These are phyloP conservation scores for Scytalidium sp. DNA, from an alignment of 2,329 filamentous ascomycete genomes.

Conservation along the genomic window DNA sequence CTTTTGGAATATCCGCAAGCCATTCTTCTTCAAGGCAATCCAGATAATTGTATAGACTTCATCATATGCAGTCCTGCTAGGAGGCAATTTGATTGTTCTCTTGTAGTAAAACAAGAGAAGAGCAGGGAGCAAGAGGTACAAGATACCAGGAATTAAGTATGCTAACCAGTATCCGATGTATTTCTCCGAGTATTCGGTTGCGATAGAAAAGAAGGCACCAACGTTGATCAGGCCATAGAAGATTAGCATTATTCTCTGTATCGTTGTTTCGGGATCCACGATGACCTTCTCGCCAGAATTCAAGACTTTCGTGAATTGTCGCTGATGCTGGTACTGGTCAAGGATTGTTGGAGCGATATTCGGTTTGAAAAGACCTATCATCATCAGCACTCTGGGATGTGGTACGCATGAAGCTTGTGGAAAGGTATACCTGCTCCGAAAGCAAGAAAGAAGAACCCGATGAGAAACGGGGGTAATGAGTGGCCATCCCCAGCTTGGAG, in stretches of 20 bases:
- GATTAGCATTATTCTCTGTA: slow-evolving; percentile 38
- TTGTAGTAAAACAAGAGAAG: slow-evolving; percentile 40
- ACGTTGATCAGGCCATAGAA: slow-evolving; percentile 72
- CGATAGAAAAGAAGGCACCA: slow-evolving; percentile 49
- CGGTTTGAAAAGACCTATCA: slow-evolving; percentile 64
- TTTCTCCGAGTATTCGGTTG: slow-evolving; percentile 39
- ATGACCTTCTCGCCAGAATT: slow-evolving; percentile 59
- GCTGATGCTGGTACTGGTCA: slow-evolving; percentile 48
- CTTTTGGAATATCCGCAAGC: slow-evolving; percentile 57
- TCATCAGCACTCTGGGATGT: slow-evolving; percentile 54
- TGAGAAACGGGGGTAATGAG: slow-evolving; percentile 43
- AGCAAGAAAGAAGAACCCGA: slow-evolving; percentile 22
- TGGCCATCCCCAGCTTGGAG: too few species aligned
- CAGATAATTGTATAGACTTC: slow-evolving; percentile 40
- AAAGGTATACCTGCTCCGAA: slow-evolving; percentile 31
- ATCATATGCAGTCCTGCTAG: slow-evolving; percentile 42
- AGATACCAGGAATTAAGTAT: slow-evolving; percentile 45
- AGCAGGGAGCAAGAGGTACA: slow-evolving; percentile 59
- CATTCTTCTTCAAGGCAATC: slow-evolving; percentile 45
- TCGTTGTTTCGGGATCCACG: slow-evolving; percentile 55
- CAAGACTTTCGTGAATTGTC: slow-evolving; percentile 38
- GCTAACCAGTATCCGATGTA: slow-evolving; percentile 48
- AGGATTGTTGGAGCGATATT: slow-evolving; percentile 63
- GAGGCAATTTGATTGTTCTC: slow-evolving; percentile 40
- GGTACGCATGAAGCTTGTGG: slow-evolving; percentile 42